phyloP scores from a whole-genome alignment of 345 rosid genomes.

The Cardamine chenopodiifolia region DNA sequence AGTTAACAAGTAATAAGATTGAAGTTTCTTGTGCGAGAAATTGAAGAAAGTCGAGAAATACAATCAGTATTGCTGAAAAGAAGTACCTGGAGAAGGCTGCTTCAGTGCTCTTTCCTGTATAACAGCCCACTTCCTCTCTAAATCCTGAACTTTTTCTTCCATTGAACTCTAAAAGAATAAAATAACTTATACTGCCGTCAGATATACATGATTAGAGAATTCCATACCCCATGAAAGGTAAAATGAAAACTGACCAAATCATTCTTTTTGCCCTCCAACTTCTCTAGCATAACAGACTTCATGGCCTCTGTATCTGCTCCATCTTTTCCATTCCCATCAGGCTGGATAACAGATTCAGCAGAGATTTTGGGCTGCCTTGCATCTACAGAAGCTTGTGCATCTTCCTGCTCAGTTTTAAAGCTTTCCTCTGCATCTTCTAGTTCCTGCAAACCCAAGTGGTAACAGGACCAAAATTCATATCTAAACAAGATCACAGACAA shows the following conservation, averaged over 20 bases:
- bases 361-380: slow-evolving; percentile 41
- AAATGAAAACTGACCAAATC: slow-evolving; percentile 58
- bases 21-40: not conserved
- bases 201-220: slow-evolving; percentile 26
- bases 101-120: slow-evolving; percentile 70
- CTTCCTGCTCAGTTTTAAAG: slow-evolving; percentile 59
- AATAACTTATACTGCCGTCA: slow-evolving; percentile 1
- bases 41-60: slow-evolving; percentile 1
- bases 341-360: slow-evolving; percentile 38
- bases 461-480: slow-evolving; percentile 16
- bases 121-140: slow-evolving; percentile 72
- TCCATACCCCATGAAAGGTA: slow-evolving; percentile 9
- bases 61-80: slow-evolving; percentile 3
- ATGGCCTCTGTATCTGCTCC: slow-evolving; percentile 50
- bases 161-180: slow-evolving; percentile 53
- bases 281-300: slow-evolving; percentile 52
- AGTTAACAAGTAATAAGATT: not conserved
- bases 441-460: slow-evolving; percentile 53
- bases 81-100: slow-evolving; percentile 84
- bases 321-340: slow-evolving; percentile 44
- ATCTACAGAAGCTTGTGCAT: slow-evolving; percentile 44
- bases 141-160: slow-evolving; percentile 68
- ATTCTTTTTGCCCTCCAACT: slow-evolving; percentile 72
- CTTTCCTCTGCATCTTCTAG: slow-evolving; percentile 61
- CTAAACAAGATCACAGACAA: slow-evolving; percentile 17